phyloP scores from a whole-genome alignment of 805 yeast genomes.

The Candida parachauliodes region DNA sequence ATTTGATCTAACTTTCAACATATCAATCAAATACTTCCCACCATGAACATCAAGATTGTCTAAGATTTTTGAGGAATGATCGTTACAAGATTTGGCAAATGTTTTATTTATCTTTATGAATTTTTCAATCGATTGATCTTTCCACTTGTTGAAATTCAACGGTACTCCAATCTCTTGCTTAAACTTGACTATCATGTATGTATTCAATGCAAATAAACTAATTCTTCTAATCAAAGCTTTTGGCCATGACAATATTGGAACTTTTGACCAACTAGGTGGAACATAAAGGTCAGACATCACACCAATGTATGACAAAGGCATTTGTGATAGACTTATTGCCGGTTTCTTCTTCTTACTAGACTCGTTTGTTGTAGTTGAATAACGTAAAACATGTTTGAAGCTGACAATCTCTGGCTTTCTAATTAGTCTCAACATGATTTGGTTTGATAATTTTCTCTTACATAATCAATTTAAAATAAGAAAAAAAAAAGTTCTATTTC shows the following conservation, averaged over 20 bases:
- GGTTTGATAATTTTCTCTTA: conserved; percentile 1
- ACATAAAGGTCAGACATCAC: conserved; percentile 42
- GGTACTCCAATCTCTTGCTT: conserved; percentile 39
- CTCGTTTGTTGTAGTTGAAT: conserved; percentile 1
- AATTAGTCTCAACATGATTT: conserved; percentile 1
- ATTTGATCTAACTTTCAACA: conserved; percentile 29
- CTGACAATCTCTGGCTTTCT: not conserved
- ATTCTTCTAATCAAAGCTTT: conserved; percentile 55
- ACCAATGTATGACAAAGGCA: conserved; percentile 37
- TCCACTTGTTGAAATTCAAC: conserved; percentile 74
- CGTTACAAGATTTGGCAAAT: conserved; percentile 55
- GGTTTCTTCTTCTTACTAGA: conserved; percentile 5
- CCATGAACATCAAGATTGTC: conserved; percentile 35
- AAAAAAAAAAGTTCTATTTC: not conserved
- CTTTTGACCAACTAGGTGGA: conserved; percentile 30
- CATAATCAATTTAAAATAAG: not conserved
- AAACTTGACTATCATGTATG: conserved; percentile 48
- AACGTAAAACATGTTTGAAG: not conserved
- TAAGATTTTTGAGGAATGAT: conserved; percentile 41
- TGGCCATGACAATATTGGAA: conserved; percentile 36
- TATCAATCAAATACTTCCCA: conserved; percentile 29
- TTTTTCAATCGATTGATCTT: conserved; percentile 74
- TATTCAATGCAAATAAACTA: conserved; percentile 65
- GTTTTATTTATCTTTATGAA: conserved; percentile 78
- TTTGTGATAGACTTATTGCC: conserved; percentile 27